Evolutionary conservation across 345 rosid species (phyloP), one percentile per base, ranked within the genome.

Genomic region (Viola odorata): DNA sequence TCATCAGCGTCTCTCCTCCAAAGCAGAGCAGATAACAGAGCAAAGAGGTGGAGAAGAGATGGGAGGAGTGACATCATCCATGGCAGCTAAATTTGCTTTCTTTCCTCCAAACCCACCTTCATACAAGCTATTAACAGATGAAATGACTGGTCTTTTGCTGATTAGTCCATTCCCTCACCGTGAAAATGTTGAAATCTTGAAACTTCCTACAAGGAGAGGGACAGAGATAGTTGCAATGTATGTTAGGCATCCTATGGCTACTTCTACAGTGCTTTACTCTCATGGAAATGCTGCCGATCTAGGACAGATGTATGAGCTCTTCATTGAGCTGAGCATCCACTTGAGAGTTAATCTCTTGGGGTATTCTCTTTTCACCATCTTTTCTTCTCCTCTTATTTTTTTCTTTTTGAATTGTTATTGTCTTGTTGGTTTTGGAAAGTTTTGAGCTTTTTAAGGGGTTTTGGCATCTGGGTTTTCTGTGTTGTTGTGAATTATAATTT

Each of bases 231-330:
- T 81, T 3, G 96, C 89, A 17, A 78, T 91, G 64, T 89, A 87
- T 65, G 75, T 91, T 37, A 76, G 96, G 67, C 76, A 85, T 73
- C 98, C 96, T 16, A 81, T 87, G 98, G 96, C 98, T 52, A 80
- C 82, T 37, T 78, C 94, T 3, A 91, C 98, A 37, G 78, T 91
- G 60, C 82, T 91, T 60, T 91, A 91, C 67, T 89, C 98, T 6
- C 98, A 91, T 38, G 98, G 98, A 2, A 91, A 91, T 60, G 98
- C 96, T 16, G 84, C 98, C 62, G 98, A 91, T 80, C 80, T 91
- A 50, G 96, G 98, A 3, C 98, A 91, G 95, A 85, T 91, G 98
- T 89, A 91, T 59, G 96, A 91, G 86, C 95, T 91, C 71, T 91
- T 91, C 86, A 54, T 85, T 75, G 98, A 91, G 73, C 77, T 91